A percentile compares a stretch with the other conserved stretches of the same genome.
These are phyloP conservation scores for Angomonas deanei DNA, from an alignment of 208 protist genomes.

Conservation along the genomic window DNA sequence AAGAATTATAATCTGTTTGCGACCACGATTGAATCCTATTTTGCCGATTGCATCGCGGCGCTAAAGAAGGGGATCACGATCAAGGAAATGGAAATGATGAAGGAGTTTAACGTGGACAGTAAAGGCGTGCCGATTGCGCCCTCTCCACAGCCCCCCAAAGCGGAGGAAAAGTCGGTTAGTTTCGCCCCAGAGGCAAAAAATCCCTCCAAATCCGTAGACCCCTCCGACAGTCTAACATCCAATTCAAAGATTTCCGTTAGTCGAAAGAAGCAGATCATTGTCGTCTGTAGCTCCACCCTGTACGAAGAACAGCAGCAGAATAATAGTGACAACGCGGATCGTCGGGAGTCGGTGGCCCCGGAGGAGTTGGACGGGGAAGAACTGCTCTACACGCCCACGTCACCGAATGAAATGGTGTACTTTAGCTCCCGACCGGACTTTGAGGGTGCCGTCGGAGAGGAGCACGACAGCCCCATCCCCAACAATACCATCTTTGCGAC, in stretches of 20 bases:
- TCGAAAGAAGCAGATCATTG: constrained; percentile 7
- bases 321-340: not conserved
- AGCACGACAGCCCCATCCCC: too few relatives aligned
- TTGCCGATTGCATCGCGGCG: constrained; percentile 26
- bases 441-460: not conserved
- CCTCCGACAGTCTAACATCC: not conserved
- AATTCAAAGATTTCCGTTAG: constrained; percentile 4
- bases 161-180: not conserved
- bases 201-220: too few relatives aligned
- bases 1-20: constrained; percentile 50
- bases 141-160: not conserved
- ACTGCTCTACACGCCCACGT: not conserved
- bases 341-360: not conserved
- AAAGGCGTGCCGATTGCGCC: constrained; percentile 15
- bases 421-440: not conserved
- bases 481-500: not conserved
- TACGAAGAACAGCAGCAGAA: not conserved
- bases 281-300: constrained; percentile 1
- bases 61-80: constrained; percentile 29
- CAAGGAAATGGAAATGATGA: constrained; percentile 68
- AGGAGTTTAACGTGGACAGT: constrained; percentile 41
- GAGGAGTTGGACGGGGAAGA: not conserved
- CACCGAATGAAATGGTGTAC: not conserved
- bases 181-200: too few relatives aligned
- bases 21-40: constrained; percentile 47